Evolutionary conservation across 2,329 filamentous ascomycete genomes (phyloP).

Genomic region (Fusarium avenaceum): DNA sequence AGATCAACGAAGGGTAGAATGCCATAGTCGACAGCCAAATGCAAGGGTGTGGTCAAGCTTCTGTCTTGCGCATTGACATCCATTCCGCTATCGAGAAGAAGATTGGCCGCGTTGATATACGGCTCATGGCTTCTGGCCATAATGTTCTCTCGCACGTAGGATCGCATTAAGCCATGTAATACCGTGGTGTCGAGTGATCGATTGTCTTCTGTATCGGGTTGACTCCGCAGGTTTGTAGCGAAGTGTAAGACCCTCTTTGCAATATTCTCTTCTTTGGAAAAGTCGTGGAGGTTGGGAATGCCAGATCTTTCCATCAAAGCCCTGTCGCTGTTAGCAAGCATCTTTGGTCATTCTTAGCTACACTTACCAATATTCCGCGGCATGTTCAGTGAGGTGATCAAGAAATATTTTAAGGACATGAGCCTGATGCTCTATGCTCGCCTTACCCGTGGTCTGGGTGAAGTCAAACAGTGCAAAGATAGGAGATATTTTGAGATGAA

Average conservation of each 20-base stretch:
- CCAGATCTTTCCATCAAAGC: slow-evolving; percentile 29
- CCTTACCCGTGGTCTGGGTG: neutral
- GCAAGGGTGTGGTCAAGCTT: slow-evolving; percentile 26
- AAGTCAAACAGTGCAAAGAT: slow-evolving; percentile 38
- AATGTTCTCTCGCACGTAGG: neutral
- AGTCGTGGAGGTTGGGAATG: neutral
- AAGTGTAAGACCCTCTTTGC: slow-evolving; percentile 22
- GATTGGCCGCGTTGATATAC: slow-evolving; percentile 17
- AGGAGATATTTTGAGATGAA: slow-evolving; percentile 33
- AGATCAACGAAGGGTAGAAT: slow-evolving; percentile 4
- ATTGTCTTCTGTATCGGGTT: neutral
- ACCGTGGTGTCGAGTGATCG: slow-evolving; percentile 4
- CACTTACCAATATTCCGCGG: slow-evolving; percentile 41
- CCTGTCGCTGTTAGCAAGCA: slow-evolving; percentile 33
- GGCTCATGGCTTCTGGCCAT: neutral
- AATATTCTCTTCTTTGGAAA: neutral
- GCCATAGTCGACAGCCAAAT: slow-evolving; percentile 12
- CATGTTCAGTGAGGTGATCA: slow-evolving; percentile 31
- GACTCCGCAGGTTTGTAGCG: slow-evolving; percentile 30
- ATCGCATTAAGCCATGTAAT: slow-evolving; percentile 35
- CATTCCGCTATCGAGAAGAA: slow-evolving; percentile 29
- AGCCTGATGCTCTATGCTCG: slow-evolving; percentile 10
- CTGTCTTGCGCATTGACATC: slow-evolving; percentile 39
- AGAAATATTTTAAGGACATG: slow-evolving; percentile 32
- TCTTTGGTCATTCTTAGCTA: neutral